Base-by-base conservation (phyloP, 2,329 filamentous ascomycete genomes). In the Phyllosticta paracitricarpa region DNA sequence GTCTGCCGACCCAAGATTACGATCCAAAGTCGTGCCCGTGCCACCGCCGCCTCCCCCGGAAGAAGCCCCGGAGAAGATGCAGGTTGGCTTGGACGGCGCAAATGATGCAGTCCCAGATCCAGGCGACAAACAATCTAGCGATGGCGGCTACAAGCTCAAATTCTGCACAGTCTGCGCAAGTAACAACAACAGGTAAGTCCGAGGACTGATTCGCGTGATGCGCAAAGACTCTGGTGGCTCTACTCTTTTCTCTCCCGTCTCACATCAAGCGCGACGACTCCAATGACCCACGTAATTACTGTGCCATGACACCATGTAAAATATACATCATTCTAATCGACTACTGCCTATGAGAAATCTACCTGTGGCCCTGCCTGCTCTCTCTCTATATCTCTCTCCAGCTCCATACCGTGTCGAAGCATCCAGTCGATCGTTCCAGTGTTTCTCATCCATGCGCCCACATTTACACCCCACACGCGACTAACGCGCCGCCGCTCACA, bases 141-240 rank as follows among this genome's bases (percentile, higher is more conserved):
- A 78, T 14, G 79, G 82, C 26, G 78, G 78, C n/a, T 96, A 87
- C 81, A 96, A 94, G 76, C 83, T 99, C 64, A 95, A 89, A 72
- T 97, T 97, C 76, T 97, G 92, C 79, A 97, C 94, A 2, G 93
- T 99, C n/a, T 99, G 94, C 76, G 94, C 94, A 7, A 96, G 91
- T 70, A 99, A 99, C 70, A 91, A 99, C 75, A 99, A 99, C 72
- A 86, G 94, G 85, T 96, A 80, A 65, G 81, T 69, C 54, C 28
- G 28, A 30, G 33, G 33, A 14, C 10, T 40, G 33, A 40, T 40
- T 26, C 19, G 40, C 28, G 28, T 53, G 51, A n/a, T 22, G 35
- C 19, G 24, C 61, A 28, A 59, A 30, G 9, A 30, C 9, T 30
- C 28, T 30, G 28, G 28, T 51, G 54, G 25, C 24, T 56, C 54